Evolutionary conservation across 1,284 basidiomycete species (phyloP).

Genomic region (Leccinum subspadiceum): DNA sequence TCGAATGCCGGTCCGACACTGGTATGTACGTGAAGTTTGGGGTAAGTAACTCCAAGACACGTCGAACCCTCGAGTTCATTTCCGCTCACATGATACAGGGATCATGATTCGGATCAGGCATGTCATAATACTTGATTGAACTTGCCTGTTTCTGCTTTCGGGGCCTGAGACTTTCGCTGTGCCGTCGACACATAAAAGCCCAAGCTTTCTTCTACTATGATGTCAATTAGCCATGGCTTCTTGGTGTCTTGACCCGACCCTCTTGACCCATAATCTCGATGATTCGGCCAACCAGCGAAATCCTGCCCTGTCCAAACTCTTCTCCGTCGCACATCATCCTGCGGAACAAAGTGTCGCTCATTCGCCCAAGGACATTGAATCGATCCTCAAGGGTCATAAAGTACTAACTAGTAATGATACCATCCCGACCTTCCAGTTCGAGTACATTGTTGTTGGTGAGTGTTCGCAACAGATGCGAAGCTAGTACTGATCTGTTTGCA

Average conservation of each 20-base stretch:
- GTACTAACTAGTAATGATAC: not conserved
- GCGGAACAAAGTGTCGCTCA: conserved; percentile 1
- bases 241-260: not conserved
- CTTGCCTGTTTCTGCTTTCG: not conserved
- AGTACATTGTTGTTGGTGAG: conserved; percentile 21
- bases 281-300: not conserved
- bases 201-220: not conserved
- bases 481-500: conserved; percentile 1
- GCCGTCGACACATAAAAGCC: not conserved
- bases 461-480: not conserved
- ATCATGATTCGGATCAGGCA: not conserved
- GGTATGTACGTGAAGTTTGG: conserved; percentile 1
- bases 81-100: not conserved
- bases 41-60: too few species aligned
- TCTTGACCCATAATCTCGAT: not conserved
- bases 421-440: conserved; percentile 1
- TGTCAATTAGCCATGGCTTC: not conserved
- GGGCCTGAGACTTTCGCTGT: not conserved
- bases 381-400: not conserved
- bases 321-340: conserved; percentile 1
- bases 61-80: not conserved
- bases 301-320: not conserved
- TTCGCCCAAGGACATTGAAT: conserved; percentile 4
- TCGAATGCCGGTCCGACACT: not conserved
- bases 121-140: not conserved